Base-by-base conservation (phyloP, 2,329 filamentous ascomycete genomes). In the Periconia sp. region DNA sequence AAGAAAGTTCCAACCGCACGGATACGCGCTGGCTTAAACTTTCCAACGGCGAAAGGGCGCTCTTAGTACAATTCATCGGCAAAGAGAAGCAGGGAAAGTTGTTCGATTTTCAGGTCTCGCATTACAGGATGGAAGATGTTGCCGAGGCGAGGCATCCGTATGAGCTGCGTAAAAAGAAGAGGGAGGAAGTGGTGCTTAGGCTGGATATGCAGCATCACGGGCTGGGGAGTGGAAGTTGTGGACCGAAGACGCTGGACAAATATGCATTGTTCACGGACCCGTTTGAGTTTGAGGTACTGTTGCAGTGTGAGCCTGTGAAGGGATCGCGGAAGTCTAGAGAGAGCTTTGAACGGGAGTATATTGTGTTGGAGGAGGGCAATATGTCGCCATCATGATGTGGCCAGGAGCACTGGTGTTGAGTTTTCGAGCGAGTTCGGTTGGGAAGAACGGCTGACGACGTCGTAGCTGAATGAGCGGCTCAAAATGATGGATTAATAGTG, bases 1-100 rank as follows among this genome's bases (percentile, higher is more conserved):
- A 89, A 60, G 85, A 88, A 54, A 82, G 79, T 38, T 82, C 83
- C 1, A 88, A 88, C 61, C 73, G 81, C 11, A 81, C 80, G 40
- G 81, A 81, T 23, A 80, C 79, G 0, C 73, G 80, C 5, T 87
- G 82, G 79, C 65, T 87, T 3, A 66, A 69, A 9, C 12, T 68
- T 8, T 47, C 56, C 7, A 41, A 36, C 10, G 48, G 41, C 7
- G 41, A 36, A 13, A 37, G 46, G 2, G 48, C 52, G 1, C 33
- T 67, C 11, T 37, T 54, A 2, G 65, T 55, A 4, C 63, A 68
- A 23, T 70, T 65, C 23, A 4, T 63, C 2, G 56, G 66, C 9
- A 38, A 36, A 9, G 34, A 40, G 19, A 30, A 40, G 16, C 32
- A 54, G 28, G 50, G 52, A 31, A 54, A 44, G 43, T 25, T 41